Base-by-base conservation (phyloP, 257 asterid species). In the Nicotiana attenuata region DNA sequence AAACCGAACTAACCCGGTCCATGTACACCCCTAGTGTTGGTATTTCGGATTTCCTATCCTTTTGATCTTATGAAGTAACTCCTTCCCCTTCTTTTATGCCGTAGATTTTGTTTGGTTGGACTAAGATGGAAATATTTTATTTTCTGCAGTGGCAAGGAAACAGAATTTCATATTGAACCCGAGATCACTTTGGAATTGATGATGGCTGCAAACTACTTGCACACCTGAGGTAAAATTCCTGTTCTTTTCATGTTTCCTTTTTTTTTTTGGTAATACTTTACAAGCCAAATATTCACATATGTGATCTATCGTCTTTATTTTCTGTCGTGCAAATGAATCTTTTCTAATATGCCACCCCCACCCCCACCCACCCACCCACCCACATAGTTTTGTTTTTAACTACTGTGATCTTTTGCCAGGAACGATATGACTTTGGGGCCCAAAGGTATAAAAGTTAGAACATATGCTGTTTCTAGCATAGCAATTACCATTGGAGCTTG, bases 191-290 rank as follows among this genome's bases (percentile, higher is more conserved):
- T 94, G 94, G 97, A 92, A 82, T 89, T 94, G 75, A 94, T 94
- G 97, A 94, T 94, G 98, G 98, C 98, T 2, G 98, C 97, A 67
- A 92, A 94, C 79, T 94, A 90, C 81, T 88, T 94, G 76, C 95
- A 94, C 87, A 94, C 98, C 78, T 94, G 89, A 94, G 55, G 71
- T 73, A 41, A 71, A 69, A 22, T 71, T 22, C 78, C 60, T 71
- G 59, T 45, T 14, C 24, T 0, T 75, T 7, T 13, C 8, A 8
- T 50, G 63, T 50, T 73, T 50, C 63, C 45, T 50, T 47, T 7
- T 50, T 73, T 50, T 22, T 47, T 7, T 47, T 24, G 24, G 79
- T 47, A 50, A 22, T 47, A 75, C 63, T 7, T 24, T 75, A 50
- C 2, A 7, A 24, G 45, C 79, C 79, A 75, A 75, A 26, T 15